phyloP scores from a whole-genome alignment of 768 basidiomycete species.

The Rickenella mellea region DNA sequence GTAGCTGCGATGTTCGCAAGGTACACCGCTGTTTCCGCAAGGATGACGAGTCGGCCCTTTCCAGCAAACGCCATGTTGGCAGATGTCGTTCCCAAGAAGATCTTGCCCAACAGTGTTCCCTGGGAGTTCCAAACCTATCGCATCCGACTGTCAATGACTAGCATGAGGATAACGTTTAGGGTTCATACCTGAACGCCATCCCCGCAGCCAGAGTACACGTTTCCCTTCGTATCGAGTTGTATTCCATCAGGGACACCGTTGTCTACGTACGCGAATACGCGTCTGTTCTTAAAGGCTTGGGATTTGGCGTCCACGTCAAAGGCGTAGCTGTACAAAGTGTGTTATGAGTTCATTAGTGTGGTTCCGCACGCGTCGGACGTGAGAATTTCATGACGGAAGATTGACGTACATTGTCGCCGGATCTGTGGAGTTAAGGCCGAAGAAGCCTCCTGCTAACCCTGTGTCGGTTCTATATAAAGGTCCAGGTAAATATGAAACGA shows the following conservation, averaged over 20 bases:
- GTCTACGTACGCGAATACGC: slow-evolving; percentile 59
- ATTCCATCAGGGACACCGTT: slow-evolving; percentile 61
- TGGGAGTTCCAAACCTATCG: slow-evolving; percentile 41
- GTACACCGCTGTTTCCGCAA: slow-evolving; percentile 29
- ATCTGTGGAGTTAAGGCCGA: slow-evolving; percentile 42
- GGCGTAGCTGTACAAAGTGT: slow-evolving; percentile 37
- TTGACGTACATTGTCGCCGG: slow-evolving; percentile 58
- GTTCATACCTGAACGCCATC: slow-evolving; percentile 59
- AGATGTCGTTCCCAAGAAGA: slow-evolving; percentile 35
- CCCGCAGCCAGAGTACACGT: slow-evolving; percentile 60
- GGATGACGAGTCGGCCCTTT: slow-evolving; percentile 27
- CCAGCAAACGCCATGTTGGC: slow-evolving; percentile 35
- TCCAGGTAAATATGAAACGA: not conserved
- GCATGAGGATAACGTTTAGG: slow-evolving; percentile 1
- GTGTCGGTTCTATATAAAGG: slow-evolving; percentile 36
- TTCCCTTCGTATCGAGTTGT: slow-evolving; percentile 52
- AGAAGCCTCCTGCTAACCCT: slow-evolving; percentile 33
- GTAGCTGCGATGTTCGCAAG: slow-evolving; percentile 25
- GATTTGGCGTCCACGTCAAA: slow-evolving; percentile 55
- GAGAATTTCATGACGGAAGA: not conserved
- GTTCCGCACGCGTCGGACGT: not conserved
- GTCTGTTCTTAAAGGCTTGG: slow-evolving; percentile 46
- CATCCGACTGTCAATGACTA: not conserved
- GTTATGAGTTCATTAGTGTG: not conserved
- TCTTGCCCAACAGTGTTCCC: slow-evolving; percentile 55